Evolutionary conservation across 1,284 basidiomycete genomes (phyloP).

Genomic region (Trichosporon coremiiforme): DNA sequence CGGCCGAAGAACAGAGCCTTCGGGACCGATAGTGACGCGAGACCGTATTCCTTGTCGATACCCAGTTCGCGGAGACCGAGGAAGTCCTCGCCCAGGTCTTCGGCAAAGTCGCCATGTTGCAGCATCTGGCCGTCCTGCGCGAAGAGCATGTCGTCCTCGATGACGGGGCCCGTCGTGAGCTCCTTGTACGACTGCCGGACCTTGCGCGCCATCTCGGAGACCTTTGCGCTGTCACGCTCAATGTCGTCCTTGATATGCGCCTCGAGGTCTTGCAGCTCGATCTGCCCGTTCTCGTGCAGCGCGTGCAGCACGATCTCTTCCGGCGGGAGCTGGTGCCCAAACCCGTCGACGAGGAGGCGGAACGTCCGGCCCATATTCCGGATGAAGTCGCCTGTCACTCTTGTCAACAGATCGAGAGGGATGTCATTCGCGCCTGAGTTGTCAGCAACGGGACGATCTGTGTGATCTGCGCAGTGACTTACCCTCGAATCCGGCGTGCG

Average conservation of each 20-base stretch:
- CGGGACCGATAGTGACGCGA: slow-evolving; percentile 76
- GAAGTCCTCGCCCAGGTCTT: slow-evolving; percentile 88
- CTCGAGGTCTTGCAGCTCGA: slow-evolving; percentile 74
- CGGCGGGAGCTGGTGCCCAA: slow-evolving; percentile 72
- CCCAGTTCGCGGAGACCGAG: slow-evolving; percentile 85
- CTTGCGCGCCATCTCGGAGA: slow-evolving; percentile 82
- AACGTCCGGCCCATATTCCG: slow-evolving; percentile 84
- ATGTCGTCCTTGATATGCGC: slow-evolving; percentile 88
- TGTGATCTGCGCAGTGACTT: slow-evolving; percentile 37
- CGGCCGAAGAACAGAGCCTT: slow-evolving; percentile 75
- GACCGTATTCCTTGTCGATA: slow-evolving; percentile 82
- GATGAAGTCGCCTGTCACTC: slow-evolving; percentile 78
- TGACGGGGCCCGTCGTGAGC: slow-evolving; percentile 60
- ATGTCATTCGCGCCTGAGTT: slow-evolving; percentile 59
- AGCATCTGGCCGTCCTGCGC: slow-evolving; percentile 73
- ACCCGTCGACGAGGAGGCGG: slow-evolving; percentile 77
- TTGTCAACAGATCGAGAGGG: slow-evolving; percentile 77
- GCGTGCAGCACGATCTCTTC: slow-evolving; percentile 93
- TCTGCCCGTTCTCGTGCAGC: slow-evolving; percentile 80
- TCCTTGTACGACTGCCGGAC: slow-evolving; percentile 79
- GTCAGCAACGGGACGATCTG: slow-evolving; percentile 18
- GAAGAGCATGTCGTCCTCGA: slow-evolving; percentile 73
- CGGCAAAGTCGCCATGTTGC: slow-evolving; percentile 80
- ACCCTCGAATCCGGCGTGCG: slow-evolving; percentile 90
- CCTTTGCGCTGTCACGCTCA: slow-evolving; percentile 72